These are phyloP conservation scores for Boletus fagicola DNA, from an alignment of 768 basidiomycete species.

Conservation along the genomic window DNA sequence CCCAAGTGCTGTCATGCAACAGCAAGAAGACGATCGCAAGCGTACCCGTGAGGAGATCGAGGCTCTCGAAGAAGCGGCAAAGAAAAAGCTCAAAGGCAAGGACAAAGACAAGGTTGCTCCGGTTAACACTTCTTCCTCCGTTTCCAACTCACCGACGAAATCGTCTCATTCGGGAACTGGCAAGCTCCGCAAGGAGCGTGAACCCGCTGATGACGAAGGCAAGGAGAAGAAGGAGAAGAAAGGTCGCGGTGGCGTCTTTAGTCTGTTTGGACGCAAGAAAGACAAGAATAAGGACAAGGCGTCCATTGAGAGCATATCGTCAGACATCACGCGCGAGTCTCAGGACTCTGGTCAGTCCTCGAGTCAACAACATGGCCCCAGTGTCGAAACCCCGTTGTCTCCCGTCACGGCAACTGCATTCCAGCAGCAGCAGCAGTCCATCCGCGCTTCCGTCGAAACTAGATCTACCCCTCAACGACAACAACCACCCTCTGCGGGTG, in stretches of 20 bases:
- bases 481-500: slow-evolving; percentile 19
- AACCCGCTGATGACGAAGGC: slow-evolving; percentile 45
- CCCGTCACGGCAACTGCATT: slow-evolving; percentile 53
- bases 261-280: slow-evolving; percentile 74
- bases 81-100: slow-evolving; percentile 50
- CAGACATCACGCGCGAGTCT: slow-evolving; percentile 49
- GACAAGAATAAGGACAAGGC: slow-evolving; percentile 68
- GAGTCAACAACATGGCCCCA: slow-evolving; percentile 35
- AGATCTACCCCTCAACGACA: slow-evolving; percentile 23
- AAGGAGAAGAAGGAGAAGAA: slow-evolving; percentile 64
- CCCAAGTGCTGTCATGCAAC: slow-evolving; percentile 41
- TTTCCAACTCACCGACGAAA: slow-evolving; percentile 24
- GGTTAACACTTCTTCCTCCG: slow-evolving; percentile 24
- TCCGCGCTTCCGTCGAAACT: slow-evolving; percentile 20
- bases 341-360: slow-evolving; percentile 64
- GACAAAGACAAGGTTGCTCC: slow-evolving; percentile 48
- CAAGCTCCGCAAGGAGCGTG: slow-evolving; percentile 47
- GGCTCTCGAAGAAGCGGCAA: slow-evolving; percentile 43
- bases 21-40: slow-evolving; percentile 54
- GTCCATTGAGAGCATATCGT: slow-evolving; percentile 51
- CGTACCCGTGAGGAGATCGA: slow-evolving; percentile 51
- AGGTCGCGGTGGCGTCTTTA: slow-evolving; percentile 69
- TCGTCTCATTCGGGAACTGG: slow-evolving; percentile 14
- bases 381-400: slow-evolving; percentile 39
- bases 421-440: slow-evolving; percentile 55